Conservation (phyloP, 257 asterid genomes). For the Solanum bukasovii region DNA sequence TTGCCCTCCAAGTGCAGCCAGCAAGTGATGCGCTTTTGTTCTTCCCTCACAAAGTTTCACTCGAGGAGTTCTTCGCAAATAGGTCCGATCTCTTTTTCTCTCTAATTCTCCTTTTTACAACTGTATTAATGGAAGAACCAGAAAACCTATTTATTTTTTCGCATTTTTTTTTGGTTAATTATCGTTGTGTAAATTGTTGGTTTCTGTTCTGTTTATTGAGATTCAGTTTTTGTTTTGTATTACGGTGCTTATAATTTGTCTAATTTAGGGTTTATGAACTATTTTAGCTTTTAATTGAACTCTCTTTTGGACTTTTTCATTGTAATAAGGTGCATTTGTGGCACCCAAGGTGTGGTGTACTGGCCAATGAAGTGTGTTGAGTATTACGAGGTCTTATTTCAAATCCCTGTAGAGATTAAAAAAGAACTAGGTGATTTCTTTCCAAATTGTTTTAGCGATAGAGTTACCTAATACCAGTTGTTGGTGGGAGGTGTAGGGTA, state of each 20-base stretch:
- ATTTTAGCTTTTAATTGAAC: neutral
- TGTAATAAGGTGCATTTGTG: neutral
- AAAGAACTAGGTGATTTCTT: neutral
- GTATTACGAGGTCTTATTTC: neutral
- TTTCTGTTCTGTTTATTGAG: neutral
- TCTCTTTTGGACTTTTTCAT: neutral
- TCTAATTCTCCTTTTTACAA: neutral
- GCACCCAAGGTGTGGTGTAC: neutral
- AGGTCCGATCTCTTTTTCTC: neutral
- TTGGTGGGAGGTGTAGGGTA: neutral
- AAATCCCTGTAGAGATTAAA: neutral
- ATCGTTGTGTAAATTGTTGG: neutral
- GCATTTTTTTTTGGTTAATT: neutral
- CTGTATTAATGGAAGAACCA: neutral
- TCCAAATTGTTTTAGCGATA: neutral
- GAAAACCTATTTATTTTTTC: neutral
- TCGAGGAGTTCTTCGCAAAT: neutral
- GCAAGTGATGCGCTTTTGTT: neutral
- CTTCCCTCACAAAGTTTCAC: neutral
- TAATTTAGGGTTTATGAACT: neutral
- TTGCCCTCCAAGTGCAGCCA: neutral
- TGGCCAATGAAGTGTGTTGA: neutral
- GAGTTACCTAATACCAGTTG: neutral
- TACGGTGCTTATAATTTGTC: neutral
- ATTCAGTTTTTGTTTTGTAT: neutral